Conservation (phyloP, 2,329 filamentous ascomycete species). For the Helicocarpus griseus region DNA sequence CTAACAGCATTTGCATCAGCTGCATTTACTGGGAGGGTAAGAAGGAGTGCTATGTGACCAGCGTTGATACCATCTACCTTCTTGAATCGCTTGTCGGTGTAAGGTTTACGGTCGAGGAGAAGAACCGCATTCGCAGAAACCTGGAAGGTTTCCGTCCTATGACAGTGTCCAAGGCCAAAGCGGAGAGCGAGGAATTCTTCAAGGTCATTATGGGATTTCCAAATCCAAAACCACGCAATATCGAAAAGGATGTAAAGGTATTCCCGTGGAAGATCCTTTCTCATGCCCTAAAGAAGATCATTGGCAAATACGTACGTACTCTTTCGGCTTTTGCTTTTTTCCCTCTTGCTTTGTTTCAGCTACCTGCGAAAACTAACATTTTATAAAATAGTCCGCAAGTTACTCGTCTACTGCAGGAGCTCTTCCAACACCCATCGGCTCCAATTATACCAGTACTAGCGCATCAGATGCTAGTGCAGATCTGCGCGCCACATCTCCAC, state of each 20-base stretch:
- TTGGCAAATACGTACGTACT: conserved; percentile 76
- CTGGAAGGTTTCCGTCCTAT: conserved; percentile 86
- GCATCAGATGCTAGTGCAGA: conserved; percentile 41
- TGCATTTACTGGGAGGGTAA: conserved; percentile 97
- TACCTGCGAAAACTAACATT: conserved; percentile 13
- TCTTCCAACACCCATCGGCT: conserved; percentile 29
- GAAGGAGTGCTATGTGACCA: conserved; percentile 83
- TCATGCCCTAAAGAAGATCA: conserved; percentile 90
- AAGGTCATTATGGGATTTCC: conserved; percentile 98
- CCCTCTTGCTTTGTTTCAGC: background rate
- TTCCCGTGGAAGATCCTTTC: conserved; percentile 91
- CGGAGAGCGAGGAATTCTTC: conserved; percentile 94
- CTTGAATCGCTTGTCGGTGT: conserved; percentile 80
- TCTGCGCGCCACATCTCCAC: conserved; percentile 39
- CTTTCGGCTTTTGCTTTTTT: background rate
- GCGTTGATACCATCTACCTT: conserved; percentile 93
- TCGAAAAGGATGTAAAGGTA: conserved; percentile 98
- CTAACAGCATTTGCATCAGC: conserved; percentile 86
- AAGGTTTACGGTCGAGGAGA: conserved; percentile 91
- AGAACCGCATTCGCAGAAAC: conserved; percentile 94
- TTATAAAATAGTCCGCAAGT: conserved; percentile 48
- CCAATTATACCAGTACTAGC: conserved; percentile 32
- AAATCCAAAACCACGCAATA: conserved; percentile 89
- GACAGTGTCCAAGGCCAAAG: conserved; percentile 86
- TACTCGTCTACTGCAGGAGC: conserved; percentile 55